Conservation (phyloP, 75 land plant genomes). For the Picea glauca region DNA sequence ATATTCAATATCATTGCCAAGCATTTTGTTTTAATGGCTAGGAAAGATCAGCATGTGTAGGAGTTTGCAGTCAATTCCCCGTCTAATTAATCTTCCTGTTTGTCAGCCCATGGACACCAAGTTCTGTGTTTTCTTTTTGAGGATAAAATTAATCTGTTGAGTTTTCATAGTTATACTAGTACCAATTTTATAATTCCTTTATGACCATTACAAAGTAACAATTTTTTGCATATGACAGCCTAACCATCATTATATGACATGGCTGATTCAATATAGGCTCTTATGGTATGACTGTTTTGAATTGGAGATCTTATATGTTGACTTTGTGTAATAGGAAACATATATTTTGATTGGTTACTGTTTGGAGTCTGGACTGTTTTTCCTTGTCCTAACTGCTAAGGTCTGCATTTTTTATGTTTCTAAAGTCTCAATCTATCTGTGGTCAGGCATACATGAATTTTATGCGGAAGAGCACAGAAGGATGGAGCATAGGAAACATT, state of each 20-base stretch:
- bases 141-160: background rate
- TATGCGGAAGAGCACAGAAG: conserved; percentile 80
- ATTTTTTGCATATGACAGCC: background rate
- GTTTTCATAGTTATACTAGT: background rate
- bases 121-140: background rate
- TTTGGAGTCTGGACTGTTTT: background rate
- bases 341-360: background rate
- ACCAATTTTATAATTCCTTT: no score
- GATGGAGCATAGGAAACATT: conserved; percentile 96
- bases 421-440: conserved; percentile 2
- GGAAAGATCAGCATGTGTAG: background rate
- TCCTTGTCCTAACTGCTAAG: background rate
- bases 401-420: background rate
- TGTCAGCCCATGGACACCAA: background rate
- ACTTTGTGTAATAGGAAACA: background rate
- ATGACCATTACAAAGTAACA: background rate
- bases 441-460: conserved; percentile 79
- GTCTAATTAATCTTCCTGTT: background rate
- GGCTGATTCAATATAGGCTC: background rate
- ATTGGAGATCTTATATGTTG: background rate
- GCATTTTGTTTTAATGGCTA: background rate
- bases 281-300: background rate
- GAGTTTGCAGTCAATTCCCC: background rate
- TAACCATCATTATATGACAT: background rate
- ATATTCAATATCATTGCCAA: background rate